Evolutionary conservation across 306 rosid genomes (phyloP), one percentile per base, ranked within the genome.

Genomic region (Vicia faba): DNA sequence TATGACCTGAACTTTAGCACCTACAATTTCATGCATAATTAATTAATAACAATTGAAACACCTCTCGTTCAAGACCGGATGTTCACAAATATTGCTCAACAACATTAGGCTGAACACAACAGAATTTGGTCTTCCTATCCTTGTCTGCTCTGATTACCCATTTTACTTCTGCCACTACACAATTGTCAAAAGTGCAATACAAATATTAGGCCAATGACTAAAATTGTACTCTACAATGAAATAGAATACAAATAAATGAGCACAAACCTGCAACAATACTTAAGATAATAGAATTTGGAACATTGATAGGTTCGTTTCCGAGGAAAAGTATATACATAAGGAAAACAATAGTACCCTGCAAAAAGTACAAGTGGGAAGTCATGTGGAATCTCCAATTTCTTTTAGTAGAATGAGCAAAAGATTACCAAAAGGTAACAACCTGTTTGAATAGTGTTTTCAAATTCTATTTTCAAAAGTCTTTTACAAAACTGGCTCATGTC

Each of bases 31-130:
- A n/a, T n/a, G n/a, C n/a, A n/a, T n/a, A n/a, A n/a, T n/a, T n/a
- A n/a, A n/a, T n/a, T n/a, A n/a, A n/a, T n/a, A n/a, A n/a, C n/a
- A n/a, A n/a, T n/a, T n/a, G n/a, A 20, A 69, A 66, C 46, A 58
- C 91, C 78, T 91, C 89, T 49, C 73, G 72, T 49, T 86, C 80
- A 64, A 86, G 80, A 44, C 89, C 96, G 13, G 92, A 79, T 20
- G 80, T 64, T 54, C 66, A 76, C 84, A 91, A 61, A 72, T 87
- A 91, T 33, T 89, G 91, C 65, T 79, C 89, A 49, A 91, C 97
- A 49, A 83, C 68, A 70, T 83, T 61, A 28, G 95, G 88, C 71
- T 86, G 92, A 66, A 91, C 75, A 8, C 89, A 84, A 35, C 92
- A 91, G 69, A 86, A 91, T 56, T 88, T 88, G 77, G 88, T 84